Conservation (phyloP, 2,329 filamentous ascomycete genomes). For the Penicillium brevicompactum region DNA sequence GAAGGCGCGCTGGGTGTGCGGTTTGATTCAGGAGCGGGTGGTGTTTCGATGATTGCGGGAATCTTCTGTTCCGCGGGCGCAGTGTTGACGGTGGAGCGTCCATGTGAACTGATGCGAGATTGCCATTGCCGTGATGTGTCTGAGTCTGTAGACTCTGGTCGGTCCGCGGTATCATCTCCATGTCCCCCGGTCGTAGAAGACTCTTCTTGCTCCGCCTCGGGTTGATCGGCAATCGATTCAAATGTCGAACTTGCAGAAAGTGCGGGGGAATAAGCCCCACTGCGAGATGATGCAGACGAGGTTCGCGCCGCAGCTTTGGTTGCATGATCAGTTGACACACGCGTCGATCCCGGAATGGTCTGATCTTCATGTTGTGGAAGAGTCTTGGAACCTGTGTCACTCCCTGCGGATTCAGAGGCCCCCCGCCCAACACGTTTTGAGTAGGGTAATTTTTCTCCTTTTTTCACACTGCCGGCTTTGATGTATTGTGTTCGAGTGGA, state of each 20-base stretch:
- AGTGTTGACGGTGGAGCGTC: conserved; percentile 56
- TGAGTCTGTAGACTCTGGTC: conserved; percentile 35
- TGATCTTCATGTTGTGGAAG: conserved; percentile 37
- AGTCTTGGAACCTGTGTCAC: conserved; percentile 43
- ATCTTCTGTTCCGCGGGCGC: conserved; percentile 52
- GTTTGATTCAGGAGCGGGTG: conserved; percentile 50
- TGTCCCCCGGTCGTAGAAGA: conserved; percentile 18
- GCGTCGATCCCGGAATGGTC: conserved; percentile 35
- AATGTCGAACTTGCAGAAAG: conserved; percentile 27
- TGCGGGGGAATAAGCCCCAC: conserved; percentile 22
- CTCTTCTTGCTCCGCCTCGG: conserved; percentile 23
- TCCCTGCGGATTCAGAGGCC: conserved; percentile 60
- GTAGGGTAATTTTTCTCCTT: conserved; percentile 73
- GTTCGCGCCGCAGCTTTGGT: conserved; percentile 40
- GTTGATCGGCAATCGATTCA: conserved; percentile 33
- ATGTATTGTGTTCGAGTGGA: conserved; percentile 92
- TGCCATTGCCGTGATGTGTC: conserved; percentile 54
- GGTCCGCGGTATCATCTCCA: conserved; percentile 19
- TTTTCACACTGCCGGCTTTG: conserved; percentile 75
- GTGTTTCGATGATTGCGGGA: conserved; percentile 66
- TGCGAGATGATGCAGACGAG: conserved; percentile 41
- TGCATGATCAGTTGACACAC: conserved; percentile 41
- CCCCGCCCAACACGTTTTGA: conserved; percentile 69
- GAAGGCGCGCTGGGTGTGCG: conserved; percentile 29
- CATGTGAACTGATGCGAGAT: conserved; percentile 59